Evolutionary conservation across 352 stramenopile genomes (phyloP).

Genomic region (Globisporangium camurandrum): DNA sequence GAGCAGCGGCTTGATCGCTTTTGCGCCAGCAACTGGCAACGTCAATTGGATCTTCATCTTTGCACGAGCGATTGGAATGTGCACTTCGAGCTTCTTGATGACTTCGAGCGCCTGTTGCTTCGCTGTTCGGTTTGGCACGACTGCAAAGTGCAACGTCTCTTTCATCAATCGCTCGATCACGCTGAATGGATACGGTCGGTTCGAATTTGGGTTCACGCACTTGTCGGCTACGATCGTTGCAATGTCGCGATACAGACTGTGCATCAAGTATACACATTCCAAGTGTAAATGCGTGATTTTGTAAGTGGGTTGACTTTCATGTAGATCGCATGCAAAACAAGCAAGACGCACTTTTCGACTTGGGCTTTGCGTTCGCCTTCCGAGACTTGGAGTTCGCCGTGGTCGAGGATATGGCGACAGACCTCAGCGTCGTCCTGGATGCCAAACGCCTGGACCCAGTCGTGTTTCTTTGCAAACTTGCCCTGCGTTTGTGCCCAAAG

Average conservation of each 20-base stretch:
- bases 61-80: slow-evolving; percentile 94
- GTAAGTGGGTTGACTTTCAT: not conserved
- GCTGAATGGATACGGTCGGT: slow-evolving; percentile 93
- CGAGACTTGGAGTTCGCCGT: slow-evolving; percentile 95
- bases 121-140: slow-evolving; percentile 91
- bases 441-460: slow-evolving; percentile 92
- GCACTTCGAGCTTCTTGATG: slow-evolving; percentile 89
- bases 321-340: too few species aligned
- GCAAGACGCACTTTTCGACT: slow-evolving; percentile 69
- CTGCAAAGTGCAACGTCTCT: slow-evolving; percentile 92
- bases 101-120: slow-evolving; percentile 97
- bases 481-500: too few species aligned
- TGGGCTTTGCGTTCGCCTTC: slow-evolving; percentile 93
- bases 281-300: not conserved
- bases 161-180: slow-evolving; percentile 97
- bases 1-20: slow-evolving; percentile 54
- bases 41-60: slow-evolving; percentile 95
- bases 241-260: slow-evolving; percentile 91
- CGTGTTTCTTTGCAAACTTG: slow-evolving; percentile 92
- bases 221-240: slow-evolving; percentile 96
- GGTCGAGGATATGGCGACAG: slow-evolving; percentile 92
- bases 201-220: slow-evolving; percentile 94
- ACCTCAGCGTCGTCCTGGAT: slow-evolving; percentile 90
- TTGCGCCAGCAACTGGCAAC: slow-evolving; percentile 30
- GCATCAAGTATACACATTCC: not conserved